phyloP scores from a whole-genome alignment of 1,139 yeast genomes.

The Zygosaccharomyces pseudobailii region DNA sequence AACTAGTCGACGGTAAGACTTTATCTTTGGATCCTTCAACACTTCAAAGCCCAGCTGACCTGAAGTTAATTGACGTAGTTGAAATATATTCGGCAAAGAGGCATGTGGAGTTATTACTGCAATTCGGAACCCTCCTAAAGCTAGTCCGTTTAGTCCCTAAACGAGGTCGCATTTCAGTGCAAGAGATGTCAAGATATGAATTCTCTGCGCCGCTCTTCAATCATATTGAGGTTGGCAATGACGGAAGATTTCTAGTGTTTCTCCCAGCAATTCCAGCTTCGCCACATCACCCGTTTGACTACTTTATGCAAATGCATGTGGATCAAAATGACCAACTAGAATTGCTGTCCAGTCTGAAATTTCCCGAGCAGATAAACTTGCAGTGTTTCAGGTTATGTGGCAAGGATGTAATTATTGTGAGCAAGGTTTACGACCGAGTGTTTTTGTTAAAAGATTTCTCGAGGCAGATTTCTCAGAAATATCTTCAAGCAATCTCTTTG shows the following conservation, averaged over 20 bases:
- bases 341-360: slow-evolving; percentile 2
- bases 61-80: slow-evolving; percentile 11
- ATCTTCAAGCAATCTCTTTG: slow-evolving; percentile 1
- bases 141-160: slow-evolving; percentile 15
- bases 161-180: slow-evolving; percentile 11
- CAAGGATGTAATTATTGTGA: slow-evolving; percentile 13
- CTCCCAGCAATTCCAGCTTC: background rate
- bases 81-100: slow-evolving; percentile 8
- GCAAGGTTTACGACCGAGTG: slow-evolving; percentile 4
- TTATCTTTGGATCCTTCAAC: slow-evolving; percentile 17
- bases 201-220: slow-evolving; percentile 7
- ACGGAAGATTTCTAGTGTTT: slow-evolving; percentile 3
- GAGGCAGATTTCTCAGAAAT: background rate
- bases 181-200: slow-evolving; percentile 3
- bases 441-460: slow-evolving; percentile 10
- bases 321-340: background rate
- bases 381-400: slow-evolving; percentile 15
- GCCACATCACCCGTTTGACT: background rate
- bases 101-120: slow-evolving; percentile 9
- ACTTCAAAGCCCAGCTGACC: slow-evolving; percentile 7
- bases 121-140: slow-evolving; percentile 15
- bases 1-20: slow-evolving; percentile 25
- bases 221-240: slow-evolving; percentile 8
- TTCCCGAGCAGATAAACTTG: slow-evolving; percentile 11
- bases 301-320: slow-evolving; percentile 5